Percentiles rank a stretch among this genome's conserved stretches.
Evolutionary conservation across 768 basidiomycete genomes (phyloP).

Genomic region (Lactifluus subvellereus): DNA sequence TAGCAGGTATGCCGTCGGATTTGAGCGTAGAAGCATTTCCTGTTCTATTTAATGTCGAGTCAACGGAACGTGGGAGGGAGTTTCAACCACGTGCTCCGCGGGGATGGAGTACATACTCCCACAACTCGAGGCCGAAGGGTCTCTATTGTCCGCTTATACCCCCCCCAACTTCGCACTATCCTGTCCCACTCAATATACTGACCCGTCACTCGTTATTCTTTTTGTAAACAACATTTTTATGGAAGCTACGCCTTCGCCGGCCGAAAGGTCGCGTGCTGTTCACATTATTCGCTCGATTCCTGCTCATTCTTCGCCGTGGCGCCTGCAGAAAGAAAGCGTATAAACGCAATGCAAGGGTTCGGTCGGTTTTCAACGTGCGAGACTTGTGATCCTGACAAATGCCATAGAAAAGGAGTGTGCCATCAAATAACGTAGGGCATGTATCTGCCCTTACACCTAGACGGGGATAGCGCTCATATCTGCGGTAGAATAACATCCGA

Average conservation of each 20-base stretch:
- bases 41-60: not conserved
- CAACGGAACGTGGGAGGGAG: not conserved
- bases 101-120: not conserved
- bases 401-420: not conserved
- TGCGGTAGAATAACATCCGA: conserved; percentile 7
- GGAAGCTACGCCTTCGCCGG: conserved; percentile 17
- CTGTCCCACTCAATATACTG: not conserved
- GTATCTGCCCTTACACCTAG: not conserved
- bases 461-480: not conserved
- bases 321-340: conserved; percentile 4
- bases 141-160: conserved; percentile 11
- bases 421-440: conserved; percentile 10
- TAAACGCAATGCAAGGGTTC: conserved; percentile 18
- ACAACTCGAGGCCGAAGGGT: not conserved
- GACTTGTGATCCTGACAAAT: conserved; percentile 2
- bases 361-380: not conserved
- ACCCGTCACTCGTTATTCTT: conserved; percentile 7
- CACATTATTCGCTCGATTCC: not conserved
- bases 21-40: not conserved
- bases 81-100: not conserved
- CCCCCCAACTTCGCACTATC: not conserved
- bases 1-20: too few species aligned
- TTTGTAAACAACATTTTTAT: conserved; percentile 13
- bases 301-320: not conserved
- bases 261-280: conserved; percentile 18